phyloP scores from a whole-genome alignment of 2,329 filamentous ascomycete genomes.

The Trichoderma sp. region DNA sequence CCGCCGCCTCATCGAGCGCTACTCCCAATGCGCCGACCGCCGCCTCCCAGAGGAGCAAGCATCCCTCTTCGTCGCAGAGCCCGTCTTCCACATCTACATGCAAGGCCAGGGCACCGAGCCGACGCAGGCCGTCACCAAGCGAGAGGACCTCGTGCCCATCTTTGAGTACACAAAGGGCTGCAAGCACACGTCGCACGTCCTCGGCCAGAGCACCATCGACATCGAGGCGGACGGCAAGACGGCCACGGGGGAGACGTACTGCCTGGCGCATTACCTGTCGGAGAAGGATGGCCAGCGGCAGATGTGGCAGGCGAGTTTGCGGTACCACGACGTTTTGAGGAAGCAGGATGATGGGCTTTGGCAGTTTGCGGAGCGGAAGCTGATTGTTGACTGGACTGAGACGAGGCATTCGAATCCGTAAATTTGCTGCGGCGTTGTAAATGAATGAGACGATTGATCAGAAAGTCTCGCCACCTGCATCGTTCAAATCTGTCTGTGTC shows the following conservation, averaged over 20 bases:
- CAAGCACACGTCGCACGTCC: constrained; percentile 20
- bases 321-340: constrained; percentile 19
- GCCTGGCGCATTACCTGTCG: constrained; percentile 17
- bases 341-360: constrained; percentile 12
- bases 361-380: constrained; percentile 22
- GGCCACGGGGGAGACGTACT: constrained; percentile 20
- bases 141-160: constrained; percentile 12
- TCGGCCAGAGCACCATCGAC: constrained; percentile 23
- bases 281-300: constrained; percentile 16
- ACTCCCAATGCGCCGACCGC: constrained; percentile 24
- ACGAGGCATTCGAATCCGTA: constrained; percentile 17
- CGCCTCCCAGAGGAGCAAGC: constrained; percentile 22
- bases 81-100: constrained; percentile 15
- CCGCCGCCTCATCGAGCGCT: constrained; percentile 20
- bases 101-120: constrained; percentile 8
- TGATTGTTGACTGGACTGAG: constrained; percentile 22
- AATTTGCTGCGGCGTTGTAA: too few species aligned
- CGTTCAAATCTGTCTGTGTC: too few species aligned
- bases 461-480: background rate
- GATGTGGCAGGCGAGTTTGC: constrained; percentile 9
- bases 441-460: background rate
- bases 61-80: constrained; percentile 14
- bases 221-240: constrained; percentile 13
- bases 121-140: constrained; percentile 6
- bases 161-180: constrained; percentile 7